These are phyloP conservation scores for Gaeumannomyces tritici DNA, from an alignment of 2,329 filamentous ascomycete genomes.

Conservation along the genomic window DNA sequence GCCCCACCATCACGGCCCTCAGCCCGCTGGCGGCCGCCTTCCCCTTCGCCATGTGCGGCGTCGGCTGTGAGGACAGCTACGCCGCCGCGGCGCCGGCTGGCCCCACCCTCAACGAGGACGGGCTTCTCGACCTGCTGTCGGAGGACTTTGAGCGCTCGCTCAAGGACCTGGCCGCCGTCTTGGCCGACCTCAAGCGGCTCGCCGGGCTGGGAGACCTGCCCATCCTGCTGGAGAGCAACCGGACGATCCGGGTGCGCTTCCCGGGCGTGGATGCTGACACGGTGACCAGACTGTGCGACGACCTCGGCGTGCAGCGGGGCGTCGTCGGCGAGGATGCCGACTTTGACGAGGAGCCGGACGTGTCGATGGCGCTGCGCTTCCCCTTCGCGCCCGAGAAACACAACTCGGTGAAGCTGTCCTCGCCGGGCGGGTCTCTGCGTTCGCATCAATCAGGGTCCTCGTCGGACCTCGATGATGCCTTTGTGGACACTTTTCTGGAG, in stretches of 20 bases:
- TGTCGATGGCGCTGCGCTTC: constrained; percentile 69
- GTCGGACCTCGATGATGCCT: constrained; percentile 23
- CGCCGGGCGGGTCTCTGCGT: constrained; percentile 36
- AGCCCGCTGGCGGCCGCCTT: constrained; percentile 36
- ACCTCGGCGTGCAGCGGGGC: constrained; percentile 76
- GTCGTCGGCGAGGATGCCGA: constrained; percentile 66
- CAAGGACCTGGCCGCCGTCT: constrained; percentile 69
- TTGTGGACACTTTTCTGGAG: constrained; percentile 29
- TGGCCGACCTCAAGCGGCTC: constrained; percentile 73
- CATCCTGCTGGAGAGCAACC: constrained; percentile 57
- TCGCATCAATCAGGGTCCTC: constrained; percentile 24
- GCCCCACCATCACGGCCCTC: constrained; percentile 82
- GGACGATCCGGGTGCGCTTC: constrained; percentile 69
- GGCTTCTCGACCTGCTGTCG: constrained; percentile 75
- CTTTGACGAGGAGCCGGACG: constrained; percentile 59
- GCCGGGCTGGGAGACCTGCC: constrained; percentile 75
- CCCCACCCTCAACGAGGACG: constrained; percentile 67
- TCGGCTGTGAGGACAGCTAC: constrained; percentile 14
- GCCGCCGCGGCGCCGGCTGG: constrained; percentile 27
- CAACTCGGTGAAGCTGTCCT: constrained; percentile 23
- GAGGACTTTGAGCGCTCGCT: constrained; percentile 81
- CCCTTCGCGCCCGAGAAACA: constrained; percentile 63
- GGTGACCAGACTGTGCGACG: constrained; percentile 74
- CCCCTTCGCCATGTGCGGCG: constrained; percentile 27
- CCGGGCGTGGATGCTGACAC: constrained; percentile 80